Percentiles rank a stretch among this genome's conserved stretches.
These are phyloP conservation scores for Aspergillus affinis DNA, from an alignment of 495 filamentous ascomycete genomes.

Conservation along the genomic window DNA sequence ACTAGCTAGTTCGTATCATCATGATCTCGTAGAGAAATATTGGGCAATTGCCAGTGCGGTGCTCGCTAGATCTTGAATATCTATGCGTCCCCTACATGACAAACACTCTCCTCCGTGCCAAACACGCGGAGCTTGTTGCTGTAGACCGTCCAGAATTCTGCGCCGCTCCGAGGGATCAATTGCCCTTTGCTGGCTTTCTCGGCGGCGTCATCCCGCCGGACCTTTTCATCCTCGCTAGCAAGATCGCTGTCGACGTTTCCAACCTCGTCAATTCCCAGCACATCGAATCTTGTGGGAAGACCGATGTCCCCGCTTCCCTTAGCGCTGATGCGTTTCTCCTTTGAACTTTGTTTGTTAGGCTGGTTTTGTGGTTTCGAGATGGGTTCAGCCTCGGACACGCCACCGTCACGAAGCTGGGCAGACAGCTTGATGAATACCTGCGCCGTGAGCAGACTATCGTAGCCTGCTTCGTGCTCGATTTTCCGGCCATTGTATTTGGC, in stretches of 20 bases:
- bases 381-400: slow-evolving; percentile 16
- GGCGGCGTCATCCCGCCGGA: slow-evolving; percentile 3
- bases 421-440: slow-evolving; percentile 63
- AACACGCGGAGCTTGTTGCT: slow-evolving; percentile 66
- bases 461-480: slow-evolving; percentile 67
- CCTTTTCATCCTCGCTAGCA: background rate
- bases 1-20: background rate
- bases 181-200: slow-evolving; percentile 18
- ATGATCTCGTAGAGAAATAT: background rate
- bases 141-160: slow-evolving; percentile 60
- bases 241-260: slow-evolving; percentile 10
- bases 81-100: slow-evolving; percentile 27
- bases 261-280: slow-evolving; percentile 20
- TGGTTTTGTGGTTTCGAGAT: slow-evolving; percentile 1
- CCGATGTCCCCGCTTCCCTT: background rate
- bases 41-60: no score
- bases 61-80: background rate
- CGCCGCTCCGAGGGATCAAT: slow-evolving; percentile 50
- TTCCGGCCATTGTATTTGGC: slow-evolving; percentile 45
- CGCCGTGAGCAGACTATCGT: slow-evolving; percentile 70
- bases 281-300: slow-evolving; percentile 18
- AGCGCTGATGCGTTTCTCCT: background rate
- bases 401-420: slow-evolving; percentile 42
- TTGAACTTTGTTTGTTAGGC: background rate
- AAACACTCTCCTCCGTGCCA: slow-evolving; percentile 59